Conservation (phyloP, 2,329 filamentous ascomycete species). For the Xylariaceae sp. region DNA sequence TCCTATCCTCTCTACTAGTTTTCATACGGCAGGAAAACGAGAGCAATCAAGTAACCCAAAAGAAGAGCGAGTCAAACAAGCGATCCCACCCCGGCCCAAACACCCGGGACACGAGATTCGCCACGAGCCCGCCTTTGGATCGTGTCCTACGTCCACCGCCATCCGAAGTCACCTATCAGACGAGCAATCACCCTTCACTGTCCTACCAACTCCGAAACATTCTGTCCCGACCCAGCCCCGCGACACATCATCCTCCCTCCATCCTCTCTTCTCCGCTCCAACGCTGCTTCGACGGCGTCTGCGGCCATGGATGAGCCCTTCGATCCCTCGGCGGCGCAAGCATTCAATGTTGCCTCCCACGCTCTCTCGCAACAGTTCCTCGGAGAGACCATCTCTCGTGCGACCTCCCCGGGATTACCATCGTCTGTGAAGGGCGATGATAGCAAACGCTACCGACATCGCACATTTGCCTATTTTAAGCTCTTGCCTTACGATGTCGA, state of each 20-base stretch:
- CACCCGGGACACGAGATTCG: too few species aligned
- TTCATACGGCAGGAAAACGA: too few species aligned
- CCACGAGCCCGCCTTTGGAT: too few species aligned
- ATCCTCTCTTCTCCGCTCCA: constrained; percentile 1
- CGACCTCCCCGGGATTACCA: constrained; percentile 74
- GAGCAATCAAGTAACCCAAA: too few species aligned
- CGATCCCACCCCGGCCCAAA: too few species aligned
- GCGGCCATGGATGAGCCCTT: constrained; percentile 37
- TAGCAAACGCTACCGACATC: constrained; percentile 68
- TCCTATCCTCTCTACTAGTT: too few species aligned
- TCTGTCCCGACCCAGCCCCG: constrained; percentile 1
- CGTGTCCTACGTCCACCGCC: too few species aligned
- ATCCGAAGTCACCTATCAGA: too few species aligned
- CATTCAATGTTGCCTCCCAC: constrained; percentile 35
- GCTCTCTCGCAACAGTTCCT: constrained; percentile 39
- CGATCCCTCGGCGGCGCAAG: constrained; percentile 35
- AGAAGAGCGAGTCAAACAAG: too few species aligned
- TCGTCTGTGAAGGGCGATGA: constrained; percentile 46
- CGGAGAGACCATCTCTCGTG: constrained; percentile 72
- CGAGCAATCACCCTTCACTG: too few species aligned
- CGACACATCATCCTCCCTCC: background rate
- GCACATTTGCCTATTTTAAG: constrained; percentile 89
- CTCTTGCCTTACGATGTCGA: constrained; percentile 89
- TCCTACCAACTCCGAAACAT: too few species aligned
- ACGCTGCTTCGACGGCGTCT: background rate